These are phyloP conservation scores for Pisolithus tinctorius DNA, from an alignment of 768 basidiomycete species.

Conservation along the genomic window DNA sequence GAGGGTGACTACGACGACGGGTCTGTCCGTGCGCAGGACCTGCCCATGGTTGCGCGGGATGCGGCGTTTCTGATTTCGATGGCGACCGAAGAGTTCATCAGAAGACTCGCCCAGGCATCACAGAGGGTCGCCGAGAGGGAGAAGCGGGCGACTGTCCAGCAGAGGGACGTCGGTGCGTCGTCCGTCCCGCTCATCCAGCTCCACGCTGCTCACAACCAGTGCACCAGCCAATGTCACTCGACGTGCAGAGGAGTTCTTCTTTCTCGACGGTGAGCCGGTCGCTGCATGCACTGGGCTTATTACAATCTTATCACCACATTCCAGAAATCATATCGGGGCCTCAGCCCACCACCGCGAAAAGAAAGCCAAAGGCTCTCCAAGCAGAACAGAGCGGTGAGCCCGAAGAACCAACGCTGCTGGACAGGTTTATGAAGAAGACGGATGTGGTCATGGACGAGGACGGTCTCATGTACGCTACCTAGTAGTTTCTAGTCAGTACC, in stretches of 20 bases:
- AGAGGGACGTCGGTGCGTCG: slow-evolving; percentile 68
- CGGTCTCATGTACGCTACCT: slow-evolving; percentile 48
- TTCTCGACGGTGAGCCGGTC: slow-evolving; percentile 56
- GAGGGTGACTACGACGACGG: slow-evolving; percentile 1
- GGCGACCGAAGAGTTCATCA: slow-evolving; percentile 86
- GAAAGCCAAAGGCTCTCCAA: slow-evolving; percentile 31
- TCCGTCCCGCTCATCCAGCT: not conserved
- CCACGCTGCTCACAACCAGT: not conserved
- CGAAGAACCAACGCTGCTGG: slow-evolving; percentile 37
- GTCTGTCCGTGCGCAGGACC: slow-evolving; percentile 41
- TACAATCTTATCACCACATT: slow-evolving; percentile 42
- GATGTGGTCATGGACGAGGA: slow-evolving; percentile 53
- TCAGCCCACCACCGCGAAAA: slow-evolving; percentile 27
- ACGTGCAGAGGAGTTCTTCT: slow-evolving; percentile 68
- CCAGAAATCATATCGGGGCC: slow-evolving; percentile 31
- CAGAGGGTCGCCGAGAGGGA: slow-evolving; percentile 65
- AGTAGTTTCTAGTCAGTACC: slow-evolving; percentile 2
- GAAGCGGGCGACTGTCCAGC: slow-evolving; percentile 67
- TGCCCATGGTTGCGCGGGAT: slow-evolving; percentile 70
- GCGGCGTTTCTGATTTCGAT: slow-evolving; percentile 74
- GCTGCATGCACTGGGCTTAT: not conserved
- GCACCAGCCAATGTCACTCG: slow-evolving; percentile 51
- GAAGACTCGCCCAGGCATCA: slow-evolving; percentile 63
- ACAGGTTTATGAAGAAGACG: slow-evolving; percentile 38
- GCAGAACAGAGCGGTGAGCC: slow-evolving; percentile 12